Evolutionary conservation across 768 basidiomycete genomes (phyloP).

Genomic region (Boletus eberwhitei): DNA sequence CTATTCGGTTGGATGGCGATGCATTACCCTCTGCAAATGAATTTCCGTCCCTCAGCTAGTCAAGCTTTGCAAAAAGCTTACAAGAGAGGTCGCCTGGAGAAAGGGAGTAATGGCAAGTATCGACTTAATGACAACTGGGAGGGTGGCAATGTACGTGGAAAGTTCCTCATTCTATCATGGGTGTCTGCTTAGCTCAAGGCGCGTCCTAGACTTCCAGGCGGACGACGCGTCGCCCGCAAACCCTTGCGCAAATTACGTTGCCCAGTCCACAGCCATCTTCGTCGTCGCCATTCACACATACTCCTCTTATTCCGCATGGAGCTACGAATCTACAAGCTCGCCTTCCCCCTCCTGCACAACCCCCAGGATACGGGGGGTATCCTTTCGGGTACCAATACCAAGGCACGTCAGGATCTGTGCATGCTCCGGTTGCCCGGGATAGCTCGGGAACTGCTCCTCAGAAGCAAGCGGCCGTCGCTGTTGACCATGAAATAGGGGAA

Average conservation of each 20-base stretch:
- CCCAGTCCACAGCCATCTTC: constrained; percentile 28
- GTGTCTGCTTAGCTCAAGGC: constrained; percentile 5
- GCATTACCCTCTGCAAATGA: constrained; percentile 79
- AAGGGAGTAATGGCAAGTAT: constrained; percentile 71
- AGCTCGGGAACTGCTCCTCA: constrained; percentile 4
- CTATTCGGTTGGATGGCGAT: constrained; percentile 82
- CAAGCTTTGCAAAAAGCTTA: constrained; percentile 87
- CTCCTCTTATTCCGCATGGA: constrained; percentile 40
- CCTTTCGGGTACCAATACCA: constrained; percentile 39
- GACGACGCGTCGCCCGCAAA: constrained; percentile 79
- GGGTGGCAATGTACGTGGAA: constrained; percentile 65
- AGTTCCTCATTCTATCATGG: not conserved
- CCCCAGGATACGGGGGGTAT: constrained; percentile 36
- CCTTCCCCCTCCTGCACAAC: constrained; percentile 31
- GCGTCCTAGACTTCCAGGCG: constrained; percentile 61
- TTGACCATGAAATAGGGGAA: constrained; percentile 36
- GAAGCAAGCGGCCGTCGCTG: constrained; percentile 8
- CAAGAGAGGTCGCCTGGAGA: constrained; percentile 77
- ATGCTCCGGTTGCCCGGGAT: not conserved
- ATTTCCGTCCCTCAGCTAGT: constrained; percentile 85
- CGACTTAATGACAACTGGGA: constrained; percentile 75
- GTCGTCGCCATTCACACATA: constrained; percentile 58
- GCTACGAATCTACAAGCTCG: constrained; percentile 34
- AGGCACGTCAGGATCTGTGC: constrained; percentile 11
- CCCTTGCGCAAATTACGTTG: constrained; percentile 26